Evolutionary conservation across 441 rosid species (phyloP), one percentile per base, ranked within the genome.

Genomic region (Eutrema salsugineum): DNA sequence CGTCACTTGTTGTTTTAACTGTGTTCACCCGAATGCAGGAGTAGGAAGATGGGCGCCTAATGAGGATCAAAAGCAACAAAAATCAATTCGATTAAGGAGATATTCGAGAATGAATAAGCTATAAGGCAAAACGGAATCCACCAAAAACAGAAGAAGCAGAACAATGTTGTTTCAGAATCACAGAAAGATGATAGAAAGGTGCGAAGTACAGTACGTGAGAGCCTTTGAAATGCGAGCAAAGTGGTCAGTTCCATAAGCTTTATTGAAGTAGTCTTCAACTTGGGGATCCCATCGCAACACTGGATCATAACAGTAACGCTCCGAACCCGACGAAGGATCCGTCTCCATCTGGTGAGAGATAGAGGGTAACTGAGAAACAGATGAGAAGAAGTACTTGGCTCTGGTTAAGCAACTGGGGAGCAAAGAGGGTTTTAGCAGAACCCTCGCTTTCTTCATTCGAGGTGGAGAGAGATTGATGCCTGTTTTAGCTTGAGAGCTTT

Each of bases 11-110:
- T 20, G 95, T 72, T 78, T 82, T 87, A 35, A 93, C 84, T 8
- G 87, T 85, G 71, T 95, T 95, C 70, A 93, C 95, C 3, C 98
- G 95, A 61, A 95, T 82, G 74, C 98, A 95, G 22, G 98, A 91
- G 82, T 91, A 91, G 63, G 90, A 64, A 3, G 98, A 90, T 0
- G 99, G 98, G 2, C 81, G 85, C 88, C 99, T 92, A 78, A 76
- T 39, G 57, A 36, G 19, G 4, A 73, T 56, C 50, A 19, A 28
- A 47, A 43, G 43, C 28, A 30, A 30, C 60, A 17, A 17, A 56
- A 22, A 44, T 22, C 22, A 39, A 24, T 47, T 73, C 44, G 60
- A 47, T 20, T 44, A 3, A 8, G 15, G 46, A 57, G 65, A 22
- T 40, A 44, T 43, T 11, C 2, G 19, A 16, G 6, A 36, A 35